Conservation (phyloP, 345 rosid species). For the Cardamine occulta region DNA sequence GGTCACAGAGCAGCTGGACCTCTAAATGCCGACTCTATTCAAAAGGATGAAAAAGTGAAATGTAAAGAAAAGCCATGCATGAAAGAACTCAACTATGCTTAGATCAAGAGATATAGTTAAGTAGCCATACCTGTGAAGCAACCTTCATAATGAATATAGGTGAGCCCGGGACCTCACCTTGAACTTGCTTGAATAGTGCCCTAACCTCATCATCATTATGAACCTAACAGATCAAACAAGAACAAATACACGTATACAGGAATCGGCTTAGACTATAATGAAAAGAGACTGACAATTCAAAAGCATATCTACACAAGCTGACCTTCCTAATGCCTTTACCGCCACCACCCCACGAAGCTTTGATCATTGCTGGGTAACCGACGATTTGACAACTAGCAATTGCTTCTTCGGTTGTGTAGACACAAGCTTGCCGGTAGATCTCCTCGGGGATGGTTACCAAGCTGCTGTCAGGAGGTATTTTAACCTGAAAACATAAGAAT, state of each 20-base stretch:
- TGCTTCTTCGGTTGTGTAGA: slow-evolving; percentile 96
- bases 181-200: slow-evolving; percentile 99
- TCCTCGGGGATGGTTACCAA: slow-evolving; percentile 88
- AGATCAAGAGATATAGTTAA: slow-evolving; percentile 37
- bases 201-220: slow-evolving; percentile 97
- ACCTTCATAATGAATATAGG: slow-evolving; percentile 99
- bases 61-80: slow-evolving; percentile 29
- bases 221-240: slow-evolving; percentile 55
- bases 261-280: slow-evolving; percentile 2
- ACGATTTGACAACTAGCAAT: slow-evolving; percentile 96
- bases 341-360: slow-evolving; percentile 99
- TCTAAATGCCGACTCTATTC: slow-evolving; percentile 98
- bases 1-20: slow-evolving; percentile 98
- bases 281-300: slow-evolving; percentile 21
- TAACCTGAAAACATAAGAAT: slow-evolving; percentile 62
- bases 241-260: neutral
- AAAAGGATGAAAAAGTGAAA: slow-evolving; percentile 9
- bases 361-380: slow-evolving; percentile 99
- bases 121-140: slow-evolving; percentile 89
- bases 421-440: slow-evolving; percentile 90
- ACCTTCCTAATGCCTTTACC: slow-evolving; percentile 99
- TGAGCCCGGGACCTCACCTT: slow-evolving; percentile 99
- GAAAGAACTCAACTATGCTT: slow-evolving; percentile 19
- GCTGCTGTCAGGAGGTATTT: slow-evolving; percentile 73
- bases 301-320: slow-evolving; percentile 33